A percentile compares a stretch with the other conserved stretches of the same genome.
These are phyloP conservation scores for Amaranthus palmeri DNA, from an alignment of 148 eudicot species.

Conservation along the genomic window DNA sequence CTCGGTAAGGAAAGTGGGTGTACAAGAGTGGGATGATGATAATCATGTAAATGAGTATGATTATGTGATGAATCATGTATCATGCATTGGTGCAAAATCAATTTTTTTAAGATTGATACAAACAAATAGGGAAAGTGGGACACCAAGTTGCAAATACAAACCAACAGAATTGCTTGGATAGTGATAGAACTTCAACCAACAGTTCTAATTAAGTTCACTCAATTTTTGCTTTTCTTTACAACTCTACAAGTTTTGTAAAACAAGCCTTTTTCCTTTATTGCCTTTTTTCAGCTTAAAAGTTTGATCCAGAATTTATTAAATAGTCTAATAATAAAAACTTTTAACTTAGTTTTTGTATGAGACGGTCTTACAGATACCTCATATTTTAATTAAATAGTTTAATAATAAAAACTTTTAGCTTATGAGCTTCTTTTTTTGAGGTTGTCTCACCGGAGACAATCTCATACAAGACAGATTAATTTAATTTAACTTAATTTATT, in stretches of 20 bases:
- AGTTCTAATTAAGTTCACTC: background rate
- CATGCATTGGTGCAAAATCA: conserved; percentile 7
- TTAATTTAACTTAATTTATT: too few relatives aligned
- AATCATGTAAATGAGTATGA: conserved; percentile 3
- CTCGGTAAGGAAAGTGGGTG: background rate
- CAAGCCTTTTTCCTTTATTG: background rate
- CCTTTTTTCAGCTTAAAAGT: background rate
- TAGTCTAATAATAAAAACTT: too few relatives aligned
- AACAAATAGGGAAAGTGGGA: conserved; percentile 2
- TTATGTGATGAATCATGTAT: background rate
- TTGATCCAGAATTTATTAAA: too few relatives aligned
- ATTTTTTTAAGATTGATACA: conserved; percentile 3
- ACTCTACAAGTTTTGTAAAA: background rate
- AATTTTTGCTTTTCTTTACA: background rate
- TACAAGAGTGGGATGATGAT: background rate
- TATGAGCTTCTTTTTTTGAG: too few relatives aligned
- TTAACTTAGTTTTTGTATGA: too few relatives aligned
- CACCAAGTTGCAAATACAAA: background rate
- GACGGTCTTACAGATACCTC: too few relatives aligned
- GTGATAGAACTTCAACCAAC: background rate
- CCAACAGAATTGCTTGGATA: background rate
- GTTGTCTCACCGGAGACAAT: too few relatives aligned
- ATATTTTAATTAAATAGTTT: too few relatives aligned
- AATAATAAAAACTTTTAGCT: too few relatives aligned
- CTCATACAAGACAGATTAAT: too few relatives aligned